These are phyloP conservation scores for Leccinum pachyderme DNA, from an alignment of 1,284 basidiomycete species.

Conservation along the genomic window DNA sequence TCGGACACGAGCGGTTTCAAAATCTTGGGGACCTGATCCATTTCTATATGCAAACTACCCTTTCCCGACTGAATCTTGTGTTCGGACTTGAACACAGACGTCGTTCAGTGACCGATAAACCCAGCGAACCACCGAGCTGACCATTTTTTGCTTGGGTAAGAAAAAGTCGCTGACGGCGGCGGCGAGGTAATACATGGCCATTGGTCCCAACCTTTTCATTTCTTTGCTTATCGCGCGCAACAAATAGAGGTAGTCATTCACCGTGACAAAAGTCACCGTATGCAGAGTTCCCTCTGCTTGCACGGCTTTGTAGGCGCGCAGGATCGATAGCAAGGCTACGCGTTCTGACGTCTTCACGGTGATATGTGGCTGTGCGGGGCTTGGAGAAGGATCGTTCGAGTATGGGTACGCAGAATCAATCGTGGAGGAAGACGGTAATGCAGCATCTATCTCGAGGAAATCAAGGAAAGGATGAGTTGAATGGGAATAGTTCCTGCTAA, in stretches of 20 bases:
- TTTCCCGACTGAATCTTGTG: constrained; percentile 99
- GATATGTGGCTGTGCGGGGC: constrained; percentile 44
- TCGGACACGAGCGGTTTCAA: constrained; percentile 90
- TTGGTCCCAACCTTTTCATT: constrained; percentile 63
- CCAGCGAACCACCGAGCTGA: constrained; percentile 36
- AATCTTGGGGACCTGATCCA: constrained; percentile 99
- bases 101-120: constrained; percentile 12
- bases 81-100: constrained; percentile 62
- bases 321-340: constrained; percentile 68
- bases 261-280: constrained; percentile 89
- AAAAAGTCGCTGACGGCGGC: constrained; percentile 99
- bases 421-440: constrained; percentile 21
- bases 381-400: constrained; percentile 17
- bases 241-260: constrained; percentile 96
- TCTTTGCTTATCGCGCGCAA: constrained; percentile 80
- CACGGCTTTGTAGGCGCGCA: constrained; percentile 81
- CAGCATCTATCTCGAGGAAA: constrained; percentile 76
- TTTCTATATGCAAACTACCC: constrained; percentile 89
- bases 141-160: constrained; percentile 86
- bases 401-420: constrained; percentile 19
- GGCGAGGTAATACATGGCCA: constrained; percentile 92
- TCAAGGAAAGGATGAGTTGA: constrained; percentile 98
- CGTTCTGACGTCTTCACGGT: constrained; percentile 66
- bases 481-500: constrained; percentile 95
- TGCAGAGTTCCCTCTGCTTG: constrained; percentile 74